Conservation (phyloP, 192 early-diverging fungal genomes). For the Backusella morwellensis region DNA sequence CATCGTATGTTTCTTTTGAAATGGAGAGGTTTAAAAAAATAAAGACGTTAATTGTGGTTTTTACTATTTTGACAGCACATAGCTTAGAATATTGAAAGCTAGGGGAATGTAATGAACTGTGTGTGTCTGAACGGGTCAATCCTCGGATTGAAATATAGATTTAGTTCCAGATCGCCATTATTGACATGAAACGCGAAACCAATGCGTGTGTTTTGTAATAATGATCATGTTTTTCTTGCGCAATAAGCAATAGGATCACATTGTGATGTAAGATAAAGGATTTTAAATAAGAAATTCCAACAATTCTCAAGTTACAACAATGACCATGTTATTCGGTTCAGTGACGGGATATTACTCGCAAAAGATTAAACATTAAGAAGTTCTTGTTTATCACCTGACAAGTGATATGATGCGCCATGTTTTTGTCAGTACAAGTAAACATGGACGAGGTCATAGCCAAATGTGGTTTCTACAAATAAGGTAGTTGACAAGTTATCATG, state of each 20-base stretch:
- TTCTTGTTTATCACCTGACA: background rate
- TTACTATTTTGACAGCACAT: background rate
- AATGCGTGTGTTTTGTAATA: background rate
- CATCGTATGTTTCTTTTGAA: too few relatives aligned
- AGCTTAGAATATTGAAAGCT: too few relatives aligned
- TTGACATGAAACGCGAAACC: background rate
- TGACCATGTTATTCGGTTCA: background rate
- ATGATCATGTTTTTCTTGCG: background rate
- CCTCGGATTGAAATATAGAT: background rate
- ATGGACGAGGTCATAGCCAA: background rate
- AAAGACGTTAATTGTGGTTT: too few relatives aligned
- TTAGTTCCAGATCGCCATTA: background rate
- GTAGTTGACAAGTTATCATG: background rate
- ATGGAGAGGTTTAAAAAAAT: too few relatives aligned
- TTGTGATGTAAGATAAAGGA: too few relatives aligned
- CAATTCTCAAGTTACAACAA: background rate
- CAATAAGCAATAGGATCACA: background rate
- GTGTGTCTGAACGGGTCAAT: background rate
- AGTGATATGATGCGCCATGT: background rate
- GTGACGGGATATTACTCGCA: background rate
- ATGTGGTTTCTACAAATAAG: background rate
- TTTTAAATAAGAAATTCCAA: background rate
- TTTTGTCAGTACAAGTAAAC: background rate
- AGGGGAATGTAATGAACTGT: too few relatives aligned
- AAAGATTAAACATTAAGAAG: background rate